Base-by-base conservation (phyloP, 2,329 filamentous ascomycete species). In the Penicillium polonicum region DNA sequence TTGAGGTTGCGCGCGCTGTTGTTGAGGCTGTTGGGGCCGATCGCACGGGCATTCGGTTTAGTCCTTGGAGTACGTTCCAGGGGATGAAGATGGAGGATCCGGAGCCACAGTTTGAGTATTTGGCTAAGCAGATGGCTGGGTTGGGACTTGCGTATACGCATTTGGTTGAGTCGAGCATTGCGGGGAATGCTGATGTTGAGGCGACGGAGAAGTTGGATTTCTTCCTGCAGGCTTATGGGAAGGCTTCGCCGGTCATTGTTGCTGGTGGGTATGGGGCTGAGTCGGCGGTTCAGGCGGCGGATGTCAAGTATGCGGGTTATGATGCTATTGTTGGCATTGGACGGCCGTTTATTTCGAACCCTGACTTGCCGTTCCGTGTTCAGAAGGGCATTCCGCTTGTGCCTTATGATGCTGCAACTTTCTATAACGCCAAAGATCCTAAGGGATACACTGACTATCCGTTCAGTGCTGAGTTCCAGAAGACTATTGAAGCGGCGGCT, bases 141-240 rank as follows among this genome's bases (percentile, higher is more conserved):
- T 69, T 86, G 1, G 77, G 80, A 1, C 73, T 90, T 15, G 81
- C 85, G 0, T 89, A 85, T 66, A 68, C 88, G 2, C 85, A 88
- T 68, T 57, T 88, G 0, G 74, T 89, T 8, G 85, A 89, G 66
- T 79, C 83, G 0, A 79, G 84, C 0, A 73, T 86, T 55, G 46
- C 61, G 6, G 70, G 70, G 3, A 64, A 60, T 42, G 46, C 53
- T 0, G 67, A 70, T 17, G 49, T 70, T 3, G 78, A 82, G 48
- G 60, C 62, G 1, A 70, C 75, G 7, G 62, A 69, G 3, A 63
- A 72, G 2, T 65, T 82, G 55, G 74, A 80, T 27, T 80, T 78
- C 64, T 68, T 82, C 48, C 50, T 83, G 36, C 65, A 78, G 57
- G 68, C 75, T 9, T 84, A 71, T 46, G 57, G 52, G 10, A 73